Evolutionary conservation across 169 alveolate genomes (phyloP), one percentile per base, ranked within the genome.

Genomic region (Plasmodium vivax): DNA sequence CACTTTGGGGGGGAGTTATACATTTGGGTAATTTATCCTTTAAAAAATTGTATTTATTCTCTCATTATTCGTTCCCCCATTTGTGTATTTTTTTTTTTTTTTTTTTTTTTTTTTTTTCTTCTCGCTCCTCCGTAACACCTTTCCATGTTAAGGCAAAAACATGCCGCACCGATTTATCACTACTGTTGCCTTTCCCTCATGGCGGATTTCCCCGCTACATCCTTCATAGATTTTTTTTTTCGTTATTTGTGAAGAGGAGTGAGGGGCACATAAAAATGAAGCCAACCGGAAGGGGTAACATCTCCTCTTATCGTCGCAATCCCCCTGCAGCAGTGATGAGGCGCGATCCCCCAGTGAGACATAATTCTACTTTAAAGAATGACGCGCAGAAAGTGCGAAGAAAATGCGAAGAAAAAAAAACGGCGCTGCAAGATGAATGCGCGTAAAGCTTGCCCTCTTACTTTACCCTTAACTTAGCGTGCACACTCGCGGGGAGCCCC

Each of bases 281-380:
- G 38, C 32, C 10, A 68, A 19, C 1, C 14, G n/a, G n/a, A 19
- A 68, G 5, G 32, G 7, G 38, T 27, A 68, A 68, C 7, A 68
- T 27, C 4, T 23, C 62, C 62, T 51, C 0, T 51, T 12, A 68
- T 68, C 19, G 38, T 68, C 41, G 41, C 23, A 68, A 68, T 68
- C n/a, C 43, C 77, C 32, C 77, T 79, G 58, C 41, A 14, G 16
- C 34, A 41, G 54, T 38, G 32, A 80, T 43, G 7, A 5, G 34
- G 51, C 9, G 71, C 2, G 19, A 23, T 32, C n/a, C 56, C 32
- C 51, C 19, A 36, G 84, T 80, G 85, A 80, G 85, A 80, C 85
- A 80, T 80, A 14, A 43, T 41, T 43, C 72, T 41, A 80, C 56
- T 80, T n/a, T 80, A 41, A 43, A 79, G 16, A 80, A 80, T 38